Conservation (phyloP, 2,329 filamentous ascomycete genomes). For the Paraconiothyrium brasiliense region DNA sequence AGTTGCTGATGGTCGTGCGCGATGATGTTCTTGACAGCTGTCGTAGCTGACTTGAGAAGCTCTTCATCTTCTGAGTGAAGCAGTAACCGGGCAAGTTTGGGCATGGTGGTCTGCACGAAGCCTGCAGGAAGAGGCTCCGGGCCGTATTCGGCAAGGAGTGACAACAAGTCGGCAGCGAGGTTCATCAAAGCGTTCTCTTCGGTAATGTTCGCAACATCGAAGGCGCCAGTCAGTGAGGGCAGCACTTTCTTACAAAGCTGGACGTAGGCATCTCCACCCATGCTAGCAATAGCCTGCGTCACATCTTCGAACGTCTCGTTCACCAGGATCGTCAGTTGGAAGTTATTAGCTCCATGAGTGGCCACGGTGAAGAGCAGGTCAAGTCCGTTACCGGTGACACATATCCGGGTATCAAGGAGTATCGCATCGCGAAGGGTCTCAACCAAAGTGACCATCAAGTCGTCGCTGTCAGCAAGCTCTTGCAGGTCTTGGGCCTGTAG, state of each 20-base stretch:
- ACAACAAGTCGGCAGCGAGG: constrained; percentile 85
- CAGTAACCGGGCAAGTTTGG: constrained; percentile 84
- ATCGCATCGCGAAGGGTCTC: constrained; percentile 88
- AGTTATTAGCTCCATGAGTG: constrained; percentile 87
- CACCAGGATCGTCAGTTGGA: constrained; percentile 87
- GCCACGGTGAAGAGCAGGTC: constrained; percentile 89
- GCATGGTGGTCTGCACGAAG: constrained; percentile 85
- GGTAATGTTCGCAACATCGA: constrained; percentile 86
- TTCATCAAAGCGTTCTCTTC: constrained; percentile 86
- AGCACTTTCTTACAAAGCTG: constrained; percentile 85
- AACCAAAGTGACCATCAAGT: constrained; percentile 88
- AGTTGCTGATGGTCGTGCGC: constrained; percentile 90
- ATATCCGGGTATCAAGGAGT: constrained; percentile 77
- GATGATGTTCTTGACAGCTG: constrained; percentile 88
- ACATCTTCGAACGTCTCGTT: constrained; percentile 93
- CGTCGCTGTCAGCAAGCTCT: constrained; percentile 88
- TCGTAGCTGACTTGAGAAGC: constrained; percentile 84
- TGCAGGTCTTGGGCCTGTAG: constrained; percentile 80
- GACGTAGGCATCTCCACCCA: constrained; percentile 74
- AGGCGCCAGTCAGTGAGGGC: constrained; percentile 86
- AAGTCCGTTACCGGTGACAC: constrained; percentile 78
- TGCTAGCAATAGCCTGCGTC: constrained; percentile 72
- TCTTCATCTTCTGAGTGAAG: constrained; percentile 88
- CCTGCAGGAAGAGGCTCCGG: constrained; percentile 85
- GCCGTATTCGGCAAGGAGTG: constrained; percentile 82